Conservation (phyloP, 1,284 basidiomycete species). For the Apiotrichum gracile region DNA sequence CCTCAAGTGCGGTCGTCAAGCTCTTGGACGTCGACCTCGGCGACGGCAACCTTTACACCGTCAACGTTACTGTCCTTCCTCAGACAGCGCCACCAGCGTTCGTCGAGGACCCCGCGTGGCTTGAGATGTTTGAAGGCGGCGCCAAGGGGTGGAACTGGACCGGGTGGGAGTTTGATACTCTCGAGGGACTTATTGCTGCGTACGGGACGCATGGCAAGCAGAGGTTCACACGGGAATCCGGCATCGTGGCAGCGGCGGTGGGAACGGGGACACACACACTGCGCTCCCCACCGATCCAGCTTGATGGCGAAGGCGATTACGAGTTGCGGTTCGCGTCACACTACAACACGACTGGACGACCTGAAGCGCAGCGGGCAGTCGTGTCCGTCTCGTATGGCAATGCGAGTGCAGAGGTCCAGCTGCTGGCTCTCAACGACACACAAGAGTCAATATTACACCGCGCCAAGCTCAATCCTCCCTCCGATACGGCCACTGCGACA, state of each 20-base stretch:
- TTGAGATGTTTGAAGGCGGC: constrained; percentile 3
- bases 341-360: not conserved
- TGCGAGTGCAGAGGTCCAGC: not conserved
- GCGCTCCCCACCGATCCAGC: not conserved
- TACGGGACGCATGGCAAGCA: not conserved
- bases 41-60: not conserved
- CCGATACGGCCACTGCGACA: not conserved
- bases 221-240: not conserved
- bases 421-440: not conserved
- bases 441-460: not conserved
- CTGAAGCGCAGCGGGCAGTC: not conserved
- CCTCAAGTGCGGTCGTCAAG: not conserved
- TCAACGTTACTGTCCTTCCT: constrained; percentile 1
- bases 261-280: not conserved
- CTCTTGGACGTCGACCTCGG: not conserved
- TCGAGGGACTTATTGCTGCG: not conserved
- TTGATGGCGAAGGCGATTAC: not conserved
- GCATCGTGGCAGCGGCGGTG: not conserved
- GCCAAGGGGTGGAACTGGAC: not conserved
- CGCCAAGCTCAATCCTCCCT: not conserved
- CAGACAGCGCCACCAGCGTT: not conserved
- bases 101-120: not conserved
- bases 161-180: not conserved
- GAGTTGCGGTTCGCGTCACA: constrained; percentile 7
- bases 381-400: not conserved